Conservation (phyloP, 257 asterid genomes). For the Nemophila menziesii region DNA sequence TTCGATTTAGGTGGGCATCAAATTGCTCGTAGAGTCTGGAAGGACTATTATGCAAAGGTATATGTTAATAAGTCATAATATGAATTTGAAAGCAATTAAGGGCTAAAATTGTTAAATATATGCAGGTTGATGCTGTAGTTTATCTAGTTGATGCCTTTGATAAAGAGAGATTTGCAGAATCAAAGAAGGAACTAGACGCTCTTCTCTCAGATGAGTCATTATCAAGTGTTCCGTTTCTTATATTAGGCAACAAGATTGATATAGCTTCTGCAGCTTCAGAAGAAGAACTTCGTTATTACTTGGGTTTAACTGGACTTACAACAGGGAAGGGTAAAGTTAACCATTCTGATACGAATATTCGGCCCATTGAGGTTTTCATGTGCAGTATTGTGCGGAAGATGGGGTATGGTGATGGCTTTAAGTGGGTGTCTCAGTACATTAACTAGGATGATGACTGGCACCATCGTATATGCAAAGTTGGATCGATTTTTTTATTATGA, state of each 20-base stretch:
- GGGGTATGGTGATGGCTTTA: slow-evolving; percentile 53
- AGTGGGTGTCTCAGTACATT: slow-evolving; percentile 37
- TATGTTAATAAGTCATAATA: too few species aligned
- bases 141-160: slow-evolving; percentile 37
- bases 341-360: slow-evolving; percentile 13
- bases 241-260: slow-evolving; percentile 41
- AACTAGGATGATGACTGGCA: slow-evolving; percentile 14
- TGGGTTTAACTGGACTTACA: slow-evolving; percentile 29
- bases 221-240: slow-evolving; percentile 31
- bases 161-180: slow-evolving; percentile 32
- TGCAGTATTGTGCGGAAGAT: slow-evolving; percentile 46
- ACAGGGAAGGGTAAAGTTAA: slow-evolving; percentile 32
- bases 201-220: slow-evolving; percentile 30
- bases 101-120: not conserved
- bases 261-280: slow-evolving; percentile 38
- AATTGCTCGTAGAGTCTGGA: slow-evolving; percentile 50
- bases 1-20: slow-evolving; percentile 47
- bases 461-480: too few species aligned
- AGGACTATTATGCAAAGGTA: slow-evolving; percentile 44
- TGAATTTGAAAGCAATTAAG: too few species aligned
- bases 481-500: too few species aligned
- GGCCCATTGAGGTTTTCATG: slow-evolving; percentile 38
- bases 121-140: slow-evolving; percentile 37
- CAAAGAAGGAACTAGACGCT: slow-evolving; percentile 38
- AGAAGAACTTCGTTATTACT: slow-evolving; percentile 26